These are phyloP conservation scores for Rhododendron molle DNA, from an alignment of 148 eudicot species.

Conservation along the genomic window DNA sequence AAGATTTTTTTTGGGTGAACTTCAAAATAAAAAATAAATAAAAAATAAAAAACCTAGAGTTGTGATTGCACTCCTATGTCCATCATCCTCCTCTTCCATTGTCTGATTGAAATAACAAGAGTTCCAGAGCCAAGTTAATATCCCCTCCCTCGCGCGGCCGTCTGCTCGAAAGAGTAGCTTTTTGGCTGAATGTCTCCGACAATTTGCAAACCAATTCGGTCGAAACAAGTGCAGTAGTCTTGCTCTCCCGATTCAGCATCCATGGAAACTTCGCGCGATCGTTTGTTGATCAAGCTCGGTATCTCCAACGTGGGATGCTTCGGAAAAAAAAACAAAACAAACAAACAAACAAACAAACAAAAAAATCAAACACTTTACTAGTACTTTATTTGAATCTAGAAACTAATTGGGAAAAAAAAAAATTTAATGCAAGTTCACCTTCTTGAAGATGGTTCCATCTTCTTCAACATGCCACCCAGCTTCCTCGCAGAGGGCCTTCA, in stretches of 20 bases:
- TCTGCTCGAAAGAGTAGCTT: not conserved
- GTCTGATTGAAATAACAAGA: not conserved
- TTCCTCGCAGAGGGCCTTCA: conserved; percentile 5
- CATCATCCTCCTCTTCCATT: not conserved
- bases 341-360: too few species aligned
- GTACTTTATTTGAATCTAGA: too few species aligned
- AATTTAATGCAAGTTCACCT: not conserved
- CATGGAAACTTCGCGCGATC: not conserved
- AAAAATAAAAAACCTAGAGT: not conserved
- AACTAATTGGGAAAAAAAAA: too few species aligned
- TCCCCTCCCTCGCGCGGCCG: not conserved
- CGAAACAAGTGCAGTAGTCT: conserved; percentile 1
- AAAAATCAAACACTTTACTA: not conserved
- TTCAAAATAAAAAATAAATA: too few species aligned
- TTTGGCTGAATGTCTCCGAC: not conserved
- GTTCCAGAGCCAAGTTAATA: not conserved
- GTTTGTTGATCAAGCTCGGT: not conserved
- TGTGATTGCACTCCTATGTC: not conserved
- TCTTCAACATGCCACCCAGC: conserved; percentile 4
- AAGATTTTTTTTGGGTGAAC: too few species aligned
- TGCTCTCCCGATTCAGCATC: not conserved
- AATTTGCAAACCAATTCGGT: not conserved
- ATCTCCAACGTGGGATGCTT: not conserved
- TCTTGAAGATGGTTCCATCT: not conserved
- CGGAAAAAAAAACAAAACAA: not conserved